Evolutionary conservation across 441 rosid genomes (phyloP), one percentile per base, ranked within the genome.

Genomic region (Jatropha multifida): DNA sequence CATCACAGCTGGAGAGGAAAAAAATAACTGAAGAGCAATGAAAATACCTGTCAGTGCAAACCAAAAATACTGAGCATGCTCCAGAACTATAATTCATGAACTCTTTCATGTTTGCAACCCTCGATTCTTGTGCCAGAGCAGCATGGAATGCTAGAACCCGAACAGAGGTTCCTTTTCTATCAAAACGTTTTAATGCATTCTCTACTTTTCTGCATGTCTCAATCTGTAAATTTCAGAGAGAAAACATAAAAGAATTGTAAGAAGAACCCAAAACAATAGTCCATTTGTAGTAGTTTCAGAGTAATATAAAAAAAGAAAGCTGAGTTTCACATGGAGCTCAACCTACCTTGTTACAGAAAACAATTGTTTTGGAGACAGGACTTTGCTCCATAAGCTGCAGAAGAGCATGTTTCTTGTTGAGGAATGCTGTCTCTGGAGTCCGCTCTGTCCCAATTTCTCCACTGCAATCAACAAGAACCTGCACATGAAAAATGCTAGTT

Each of bases 141-240:
- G 97, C 89, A 77, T 94, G 97, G 74, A 92, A 94, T 56, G 97
- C 92, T 58, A 94, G 86, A 75, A 90, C 90, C 64, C 78, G 88
- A 65, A 86, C 64, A 49, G 65, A 80, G 68, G 79, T 68, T 75
- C 83, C 97, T 76, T 86, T 91, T 77, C 94, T 88, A 60, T 94
- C 97, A 72, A 83, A 74, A 59, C 97, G 88, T 84, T 89, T 94
- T 70, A 94, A 81, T 69, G 81, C 82, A 76, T 92, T 94, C 91
- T 94, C 98, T 23, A 94, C 95, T 85, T 92, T 91, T 83, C 98
- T 86, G 86, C 98, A 94, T 62, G 98, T 91, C 85, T 94, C 98
- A 41, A 92, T 92, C 98, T 92, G 91, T 54, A 75, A 26, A 78
- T 78, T 72, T 60, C 76, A 46, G 73, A 42, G 52, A 74, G 18